Evolutionary conservation across 352 stramenopile species (phyloP).

Genomic region (Saprolegnia parasitica): DNA sequence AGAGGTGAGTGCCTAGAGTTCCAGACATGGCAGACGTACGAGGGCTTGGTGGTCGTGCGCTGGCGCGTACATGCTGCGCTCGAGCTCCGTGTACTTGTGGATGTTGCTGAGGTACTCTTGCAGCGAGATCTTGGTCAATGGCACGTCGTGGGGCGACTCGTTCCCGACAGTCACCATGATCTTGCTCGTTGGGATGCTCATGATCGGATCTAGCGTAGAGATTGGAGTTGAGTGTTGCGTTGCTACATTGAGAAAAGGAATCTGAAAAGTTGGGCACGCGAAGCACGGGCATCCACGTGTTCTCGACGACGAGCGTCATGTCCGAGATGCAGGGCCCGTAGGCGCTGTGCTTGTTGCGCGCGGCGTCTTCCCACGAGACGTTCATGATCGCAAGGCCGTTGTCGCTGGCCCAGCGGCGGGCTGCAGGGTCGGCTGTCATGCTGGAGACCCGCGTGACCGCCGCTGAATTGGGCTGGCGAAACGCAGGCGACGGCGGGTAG

Average conservation of each 20-base stretch:
- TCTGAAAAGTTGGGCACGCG: conserved; percentile 19
- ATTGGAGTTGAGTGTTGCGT: neutral
- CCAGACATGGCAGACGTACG: neutral
- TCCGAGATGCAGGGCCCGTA: conserved; percentile 26
- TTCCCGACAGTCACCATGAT: conserved; percentile 23
- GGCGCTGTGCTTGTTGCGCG: conserved; percentile 4
- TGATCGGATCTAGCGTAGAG: conserved; percentile 21
- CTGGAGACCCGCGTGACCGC: neutral
- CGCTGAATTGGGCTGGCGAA: neutral
- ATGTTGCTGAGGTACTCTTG: conserved; percentile 23
- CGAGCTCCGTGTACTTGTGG: conserved; percentile 18
- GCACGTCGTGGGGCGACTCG: conserved; percentile 15
- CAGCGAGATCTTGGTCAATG: conserved; percentile 7
- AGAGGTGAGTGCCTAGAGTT: neutral
- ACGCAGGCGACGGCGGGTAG: neutral
- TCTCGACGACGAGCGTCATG: conserved; percentile 24
- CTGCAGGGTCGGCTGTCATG: neutral
- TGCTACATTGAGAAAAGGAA: neutral
- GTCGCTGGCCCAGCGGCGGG: conserved; percentile 1
- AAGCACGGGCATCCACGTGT: conserved; percentile 25
- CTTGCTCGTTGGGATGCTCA: conserved; percentile 4
- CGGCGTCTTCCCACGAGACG: conserved; percentile 25
- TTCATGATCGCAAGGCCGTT: conserved; percentile 16
- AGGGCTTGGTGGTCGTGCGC: conserved; percentile 10
- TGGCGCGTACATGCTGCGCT: conserved; percentile 10